Evolutionary conservation across 768 basidiomycete genomes (phyloP), one percentile per base, ranked within the genome.

Genomic region (Tricholoma furcatifolium): DNA sequence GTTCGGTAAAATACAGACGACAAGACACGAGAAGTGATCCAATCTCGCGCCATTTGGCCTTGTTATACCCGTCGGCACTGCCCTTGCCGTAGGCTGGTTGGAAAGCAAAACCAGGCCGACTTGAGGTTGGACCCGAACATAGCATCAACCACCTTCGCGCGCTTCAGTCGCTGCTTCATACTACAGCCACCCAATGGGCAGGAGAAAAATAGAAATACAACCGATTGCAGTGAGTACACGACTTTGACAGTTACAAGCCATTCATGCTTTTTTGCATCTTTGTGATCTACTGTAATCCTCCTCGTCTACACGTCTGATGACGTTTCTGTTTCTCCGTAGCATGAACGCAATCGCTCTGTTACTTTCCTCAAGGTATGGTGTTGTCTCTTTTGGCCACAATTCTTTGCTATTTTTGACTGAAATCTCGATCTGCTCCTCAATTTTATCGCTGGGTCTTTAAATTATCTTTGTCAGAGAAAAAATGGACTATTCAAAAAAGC

Each of bases 401-500:
- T 70, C 65, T 67, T 74, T 34, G 74, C 81, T 85, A 85, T 87
- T 84, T 81, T 83, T 82, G 75, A 71, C 65, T 62, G 65, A 62
- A 64, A 67, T 70, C 75, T 77, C 70, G 72, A 74, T 73, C 69
- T 66, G 57, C 48, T 45, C 21, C 24, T 24, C 43, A 47, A 50
- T 59, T 53, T 53, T 72, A 73, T 77, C 67, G 65, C 53, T 50
- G 57, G 45, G 54, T n/a, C n/a, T n/a, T 52, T 54, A 34, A 32
- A 18, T 18, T 21, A 12, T 8, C 23, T n/a, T 61, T 56, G 57
- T 43, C 71, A 93, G 91, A 82, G 91, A 63, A 92, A 93, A 76
- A 90, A 90, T 56, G 91, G 91, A 6, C 82, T 93, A 55, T 93
- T 93, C 84, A 92, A 93, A 70, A 93, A 92, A 64, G 91, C 91